Evolutionary conservation across 2,329 filamentous ascomycete species (phyloP).

Genomic region (Chaetomiaceae sp.): DNA sequence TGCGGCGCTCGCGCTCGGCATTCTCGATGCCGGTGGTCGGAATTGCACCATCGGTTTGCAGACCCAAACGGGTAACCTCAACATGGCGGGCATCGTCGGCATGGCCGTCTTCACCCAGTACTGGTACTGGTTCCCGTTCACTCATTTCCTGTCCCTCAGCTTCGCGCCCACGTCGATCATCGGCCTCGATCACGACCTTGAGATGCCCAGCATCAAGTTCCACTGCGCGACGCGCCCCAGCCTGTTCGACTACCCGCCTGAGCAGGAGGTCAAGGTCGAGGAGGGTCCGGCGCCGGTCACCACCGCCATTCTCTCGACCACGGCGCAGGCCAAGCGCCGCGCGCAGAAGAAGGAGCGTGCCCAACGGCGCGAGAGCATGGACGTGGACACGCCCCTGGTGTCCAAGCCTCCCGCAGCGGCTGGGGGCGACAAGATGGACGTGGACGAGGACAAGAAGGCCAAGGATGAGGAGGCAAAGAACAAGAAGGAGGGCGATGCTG

Average conservation of each 20-base stretch:
- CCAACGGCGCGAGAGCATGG: constrained; percentile 88
- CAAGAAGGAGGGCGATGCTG: constrained; percentile 51
- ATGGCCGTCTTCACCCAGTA: constrained; percentile 99
- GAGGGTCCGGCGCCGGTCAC: constrained; percentile 91
- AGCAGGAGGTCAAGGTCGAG: constrained; percentile 90
- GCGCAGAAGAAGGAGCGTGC: constrained; percentile 92
- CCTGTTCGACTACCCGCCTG: constrained; percentile 95
- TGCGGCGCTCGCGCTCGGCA: constrained; percentile 85
- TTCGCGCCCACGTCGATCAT: constrained; percentile 98
- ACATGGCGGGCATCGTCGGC: constrained; percentile 96
- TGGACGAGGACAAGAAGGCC: constrained; percentile 59
- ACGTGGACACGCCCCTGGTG: constrained; percentile 75
- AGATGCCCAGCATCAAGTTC: constrained; percentile 92
- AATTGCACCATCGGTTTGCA: constrained; percentile 98
- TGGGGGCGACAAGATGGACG: constrained; percentile 79
- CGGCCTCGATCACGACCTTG: constrained; percentile 85
- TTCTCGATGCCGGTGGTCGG: constrained; percentile 94
- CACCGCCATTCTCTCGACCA: constrained; percentile 92
- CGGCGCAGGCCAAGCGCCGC: constrained; percentile 90
- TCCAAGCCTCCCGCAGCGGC: constrained; percentile 49
- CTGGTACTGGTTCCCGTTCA: constrained; percentile 99
- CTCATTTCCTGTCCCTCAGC: constrained; percentile 91
- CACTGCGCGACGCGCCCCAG: constrained; percentile 91
- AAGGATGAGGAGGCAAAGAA: constrained; percentile 49
- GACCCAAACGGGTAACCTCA: constrained; percentile 95